Base-by-base conservation (phyloP, 352 stramenopile species). In the Globisporangium sylvaticum region DNA sequence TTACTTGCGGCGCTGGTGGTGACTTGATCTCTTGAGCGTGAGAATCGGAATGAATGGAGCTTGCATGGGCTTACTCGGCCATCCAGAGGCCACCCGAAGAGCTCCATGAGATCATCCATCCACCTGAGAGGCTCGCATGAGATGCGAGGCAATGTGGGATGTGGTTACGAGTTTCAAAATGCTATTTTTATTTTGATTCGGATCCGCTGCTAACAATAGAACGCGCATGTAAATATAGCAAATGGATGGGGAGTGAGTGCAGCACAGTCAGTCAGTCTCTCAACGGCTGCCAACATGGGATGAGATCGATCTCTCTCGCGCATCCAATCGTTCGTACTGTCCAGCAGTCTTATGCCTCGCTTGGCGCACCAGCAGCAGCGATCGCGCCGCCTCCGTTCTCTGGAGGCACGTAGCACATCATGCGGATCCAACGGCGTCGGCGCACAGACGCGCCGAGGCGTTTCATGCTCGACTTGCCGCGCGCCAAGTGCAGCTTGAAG, bases 361-460 rank as follows among this genome's bases (percentile, higher is more conserved):
- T 50, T 7, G 39, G 4, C 12, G 53, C 52, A 20, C 15, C 29
- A 12, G 44, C 27, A 48, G 4, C 39, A 50, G 42, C 42, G 18
- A 50, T 50, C 24, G 42, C 18, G 32, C 27, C 42, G 24, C 42
- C 46, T 8, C 25, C 42, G 8, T 42, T 52, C 63, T 91, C 83
- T 4, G 74, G 74, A 14, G 84, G 84, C 22, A 91, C 83, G 53
- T 85, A 91, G 12, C 76, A 81, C 87, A 95, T 95, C 79, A 92
- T 95, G 39, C 87, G 84, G 52, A 93, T 93, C 87, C 87, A 95
- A 48, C 87, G 84, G 55, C 87, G 87, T 12, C 87, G 83, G 3
- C 87, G 80, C 34, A 95, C 87, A 0, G 81, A 91, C 29, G 80
- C 81, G 10, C 87, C 87, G 5, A 91, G 72, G 46, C 84, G 83